Evolutionary conservation across 305 asterid species (phyloP), one percentile per base, ranked within the genome.

Genomic region (Fraxinus floribunda): DNA sequence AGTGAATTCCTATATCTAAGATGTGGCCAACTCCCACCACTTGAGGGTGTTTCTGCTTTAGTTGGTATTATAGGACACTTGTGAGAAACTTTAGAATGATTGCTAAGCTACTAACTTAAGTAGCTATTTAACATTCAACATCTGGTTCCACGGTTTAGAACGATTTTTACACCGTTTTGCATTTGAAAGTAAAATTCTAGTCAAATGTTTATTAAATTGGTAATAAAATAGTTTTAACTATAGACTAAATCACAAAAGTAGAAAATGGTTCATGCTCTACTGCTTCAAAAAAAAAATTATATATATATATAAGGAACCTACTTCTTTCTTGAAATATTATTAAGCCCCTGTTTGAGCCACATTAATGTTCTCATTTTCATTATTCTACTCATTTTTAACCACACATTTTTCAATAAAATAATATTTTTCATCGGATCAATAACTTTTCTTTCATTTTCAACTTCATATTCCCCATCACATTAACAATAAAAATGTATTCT

Each of bases 231-330:
- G 35, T 39, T 38, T 20, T 20, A 79, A 81, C 68, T 38, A 44
- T 57, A 24, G 29, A 44, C 36, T 29, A 55, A 26, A 29, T 44
- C 49, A 60, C 62, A 75, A 57, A 41, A 30, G 30, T 15, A 10
- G 8, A 29, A 66, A 81, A 49, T 36, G 22, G 55, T 75, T 68
- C 78, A 55, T 73, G 30, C 75, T 32, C 29, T 38, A 29, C 22
- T 18, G 57, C 62, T 60, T 26, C 68, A 3, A 3, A 46, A 62
- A 81, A 52, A 85, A 38, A 57, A 8, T 39, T 39, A 39, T 78
- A 79, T 80, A 82, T 38, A 2, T 30, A 30, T 41, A 32, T 73
- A 77, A 82, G 39, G 57, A 78, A 74, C 62, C 66, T 78, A 39
- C 30, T 55, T 81, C 32, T 24, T 78, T n/a, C 39, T 10, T 36